Evolutionary conservation across 2,329 filamentous ascomycete species (phyloP).

Genomic region (Sporothrix pallida): DNA sequence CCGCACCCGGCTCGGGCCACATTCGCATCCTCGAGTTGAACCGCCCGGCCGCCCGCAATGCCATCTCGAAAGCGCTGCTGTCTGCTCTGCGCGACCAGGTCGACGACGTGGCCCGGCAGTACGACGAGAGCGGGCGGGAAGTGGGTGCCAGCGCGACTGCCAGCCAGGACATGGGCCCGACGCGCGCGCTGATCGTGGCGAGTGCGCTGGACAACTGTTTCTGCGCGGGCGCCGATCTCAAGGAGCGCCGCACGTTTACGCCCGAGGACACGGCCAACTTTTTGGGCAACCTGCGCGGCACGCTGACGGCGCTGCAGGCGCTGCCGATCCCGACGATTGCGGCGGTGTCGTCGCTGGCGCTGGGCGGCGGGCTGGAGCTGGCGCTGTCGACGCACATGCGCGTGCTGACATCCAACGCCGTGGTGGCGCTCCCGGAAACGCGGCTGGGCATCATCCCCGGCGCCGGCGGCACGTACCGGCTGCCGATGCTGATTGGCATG

Average conservation of each 20-base stretch:
- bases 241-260: constrained; percentile 80
- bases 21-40: constrained; percentile 90
- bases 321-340: constrained; percentile 90
- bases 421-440: constrained; percentile 87
- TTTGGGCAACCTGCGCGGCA: constrained; percentile 74
- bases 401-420: constrained; percentile 78
- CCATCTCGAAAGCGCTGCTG: constrained; percentile 81
- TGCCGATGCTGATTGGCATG: constrained; percentile 80
- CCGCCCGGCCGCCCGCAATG: constrained; percentile 83
- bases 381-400: constrained; percentile 89
- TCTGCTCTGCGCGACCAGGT: constrained; percentile 73
- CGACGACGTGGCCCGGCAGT: constrained; percentile 70
- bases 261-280: constrained; percentile 79
- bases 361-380: constrained; percentile 92
- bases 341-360: constrained; percentile 81
- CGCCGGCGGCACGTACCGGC: constrained; percentile 87
- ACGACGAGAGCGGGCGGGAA: constrained; percentile 62
- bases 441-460: constrained; percentile 92
- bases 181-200: constrained; percentile 80
- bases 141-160: constrained; percentile 51
- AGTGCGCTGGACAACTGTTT: constrained; percentile 87
- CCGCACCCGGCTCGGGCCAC: constrained; percentile 78
- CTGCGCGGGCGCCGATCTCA: constrained; percentile 93
- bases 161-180: constrained; percentile 51
- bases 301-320: constrained; percentile 72